A percentile compares a stretch with the other conserved stretches of the same genome.
Evolutionary conservation across 2,329 filamentous ascomycete genomes (phyloP).

Genomic region (Ophiostoma tasmaniense): DNA sequence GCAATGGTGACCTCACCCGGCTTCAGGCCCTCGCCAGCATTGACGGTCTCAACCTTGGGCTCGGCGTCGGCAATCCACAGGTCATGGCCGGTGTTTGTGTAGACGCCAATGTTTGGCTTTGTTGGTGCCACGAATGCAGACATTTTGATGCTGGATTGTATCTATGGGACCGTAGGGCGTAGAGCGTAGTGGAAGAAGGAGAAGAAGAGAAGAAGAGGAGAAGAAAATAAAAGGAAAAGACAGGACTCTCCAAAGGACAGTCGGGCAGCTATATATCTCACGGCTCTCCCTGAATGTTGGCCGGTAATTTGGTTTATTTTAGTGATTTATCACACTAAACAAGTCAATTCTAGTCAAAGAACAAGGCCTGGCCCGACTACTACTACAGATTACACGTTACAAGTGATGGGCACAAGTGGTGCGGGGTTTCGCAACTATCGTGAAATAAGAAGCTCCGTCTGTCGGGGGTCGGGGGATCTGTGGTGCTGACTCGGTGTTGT

Average conservation of each 20-base stretch:
- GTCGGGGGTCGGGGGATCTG: slow-evolving; percentile 1
- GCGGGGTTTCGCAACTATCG: slow-evolving; percentile 1
- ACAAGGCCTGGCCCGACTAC: not conserved
- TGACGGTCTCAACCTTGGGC: slow-evolving; percentile 67
- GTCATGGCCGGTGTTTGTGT: slow-evolving; percentile 86
- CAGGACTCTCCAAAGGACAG: not conserved
- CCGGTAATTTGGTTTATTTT: not conserved
- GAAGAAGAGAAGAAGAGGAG: not conserved
- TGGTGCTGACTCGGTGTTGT: not conserved
- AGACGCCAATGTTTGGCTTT: slow-evolving; percentile 91
- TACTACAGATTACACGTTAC: not conserved
- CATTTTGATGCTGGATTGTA: not conserved
- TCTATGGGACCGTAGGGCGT: not conserved
- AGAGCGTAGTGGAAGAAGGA: not conserved
- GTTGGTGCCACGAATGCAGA: slow-evolving; percentile 28
- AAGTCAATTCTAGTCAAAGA: not conserved
- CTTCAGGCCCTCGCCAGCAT: slow-evolving; percentile 57
- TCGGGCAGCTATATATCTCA: not conserved
- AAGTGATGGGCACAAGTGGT: not conserved
- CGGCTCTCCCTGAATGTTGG: not conserved
- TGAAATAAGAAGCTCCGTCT: not conserved
- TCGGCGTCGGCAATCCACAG: slow-evolving; percentile 77
- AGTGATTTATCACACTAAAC: not conserved
- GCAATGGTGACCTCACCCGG: slow-evolving; percentile 79
- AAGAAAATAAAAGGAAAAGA: not conserved